Conservation (phyloP, 2,329 filamentous ascomycete genomes). For the Cladosporium sp. region DNA sequence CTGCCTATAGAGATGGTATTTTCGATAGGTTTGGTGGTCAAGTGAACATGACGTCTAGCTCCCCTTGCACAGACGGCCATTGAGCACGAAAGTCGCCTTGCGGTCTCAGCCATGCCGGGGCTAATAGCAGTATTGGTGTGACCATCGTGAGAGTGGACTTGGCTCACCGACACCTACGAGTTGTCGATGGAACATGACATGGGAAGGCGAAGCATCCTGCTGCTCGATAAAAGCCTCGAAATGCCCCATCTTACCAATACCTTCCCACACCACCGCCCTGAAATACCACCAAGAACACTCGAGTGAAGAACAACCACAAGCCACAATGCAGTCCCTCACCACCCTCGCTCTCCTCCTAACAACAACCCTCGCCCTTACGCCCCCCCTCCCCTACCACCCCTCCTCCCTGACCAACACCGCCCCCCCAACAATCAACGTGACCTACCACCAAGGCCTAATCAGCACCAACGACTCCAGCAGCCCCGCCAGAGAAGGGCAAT, state of each 20-base stretch:
- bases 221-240: neutral
- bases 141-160: slow-evolving; percentile 2
- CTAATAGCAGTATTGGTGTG: neutral
- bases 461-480: neutral
- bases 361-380: slow-evolving; percentile 3
- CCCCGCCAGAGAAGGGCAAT: neutral
- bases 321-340: neutral
- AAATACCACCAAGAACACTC: neutral
- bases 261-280: neutral
- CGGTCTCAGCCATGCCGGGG: neutral
- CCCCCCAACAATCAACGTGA: neutral
- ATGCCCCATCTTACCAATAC: too few species aligned
- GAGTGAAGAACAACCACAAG: neutral
- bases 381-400: neutral
- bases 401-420: neutral
- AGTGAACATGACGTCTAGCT: too few species aligned
- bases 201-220: too few species aligned
- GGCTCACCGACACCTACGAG: neutral
- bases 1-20: too few species aligned
- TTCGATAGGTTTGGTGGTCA: neutral
- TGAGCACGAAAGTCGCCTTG: slow-evolving; percentile 3
- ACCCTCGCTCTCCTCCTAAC: neutral
- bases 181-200: too few species aligned
- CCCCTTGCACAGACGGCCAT: too few species aligned
- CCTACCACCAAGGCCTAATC: slow-evolving; percentile 8